Evolutionary conservation across 306 rosid species (phyloP).

Genomic region (Crataegus laevigata): DNA sequence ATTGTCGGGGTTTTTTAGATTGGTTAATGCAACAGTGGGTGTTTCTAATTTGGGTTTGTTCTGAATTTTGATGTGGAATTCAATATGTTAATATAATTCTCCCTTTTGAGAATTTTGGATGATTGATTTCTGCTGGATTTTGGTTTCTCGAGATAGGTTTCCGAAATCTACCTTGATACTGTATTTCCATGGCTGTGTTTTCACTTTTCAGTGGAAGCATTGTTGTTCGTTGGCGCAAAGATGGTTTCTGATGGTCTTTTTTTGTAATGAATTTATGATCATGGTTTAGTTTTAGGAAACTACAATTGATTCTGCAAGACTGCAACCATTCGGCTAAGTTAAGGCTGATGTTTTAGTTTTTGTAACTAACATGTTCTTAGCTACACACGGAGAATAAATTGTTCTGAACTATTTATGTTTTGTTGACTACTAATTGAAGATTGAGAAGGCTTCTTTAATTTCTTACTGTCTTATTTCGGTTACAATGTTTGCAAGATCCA

Average conservation of each 20-base stretch:
- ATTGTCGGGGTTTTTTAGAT: neutral
- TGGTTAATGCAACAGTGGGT: neutral
- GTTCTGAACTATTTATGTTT: too few species aligned
- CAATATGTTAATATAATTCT: neutral
- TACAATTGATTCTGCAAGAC: neutral
- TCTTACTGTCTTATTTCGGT: neutral
- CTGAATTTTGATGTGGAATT: neutral
- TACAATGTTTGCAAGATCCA: neutral
- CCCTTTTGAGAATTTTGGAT: neutral
- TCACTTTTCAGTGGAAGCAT: neutral
- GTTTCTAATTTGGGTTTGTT: neutral
- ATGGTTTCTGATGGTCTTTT: neutral
- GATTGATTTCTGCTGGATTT: neutral
- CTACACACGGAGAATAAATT: too few species aligned
- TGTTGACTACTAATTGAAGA: too few species aligned
- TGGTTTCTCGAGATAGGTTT: neutral
- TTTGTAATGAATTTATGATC: neutral
- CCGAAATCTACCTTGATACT: neutral
- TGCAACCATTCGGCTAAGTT: neutral
- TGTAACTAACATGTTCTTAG: too few species aligned
- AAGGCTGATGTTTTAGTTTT: neutral
- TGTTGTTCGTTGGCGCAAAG: neutral
- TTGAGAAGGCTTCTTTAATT: too few species aligned
- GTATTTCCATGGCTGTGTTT: neutral
- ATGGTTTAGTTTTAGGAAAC: neutral